Evolutionary conservation across 306 rosid genomes (phyloP).

Genomic region (Cicer chorassanicum): DNA sequence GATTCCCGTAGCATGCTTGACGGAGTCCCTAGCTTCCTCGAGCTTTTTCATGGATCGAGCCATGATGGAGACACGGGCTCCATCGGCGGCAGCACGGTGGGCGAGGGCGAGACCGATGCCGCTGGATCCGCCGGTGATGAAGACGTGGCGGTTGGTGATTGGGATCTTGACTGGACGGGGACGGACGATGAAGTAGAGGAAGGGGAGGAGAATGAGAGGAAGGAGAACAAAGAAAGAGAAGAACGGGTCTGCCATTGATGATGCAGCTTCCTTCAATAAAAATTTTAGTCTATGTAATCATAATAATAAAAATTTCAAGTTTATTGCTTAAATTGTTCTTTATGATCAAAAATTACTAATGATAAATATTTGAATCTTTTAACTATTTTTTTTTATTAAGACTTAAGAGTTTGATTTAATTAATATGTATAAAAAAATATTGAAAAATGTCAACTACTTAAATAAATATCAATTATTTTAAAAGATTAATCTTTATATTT

Average conservation of each 20-base stretch:
- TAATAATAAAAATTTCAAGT: neutral
- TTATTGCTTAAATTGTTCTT: too few relatives aligned
- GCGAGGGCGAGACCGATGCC: conserved; percentile 97
- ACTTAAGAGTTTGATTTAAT: too few relatives aligned
- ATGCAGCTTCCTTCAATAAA: neutral
- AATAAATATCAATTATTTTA: too few relatives aligned
- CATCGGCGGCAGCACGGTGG: conserved; percentile 77
- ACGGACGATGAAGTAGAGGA: conserved; percentile 66
- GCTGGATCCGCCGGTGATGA: conserved; percentile 95
- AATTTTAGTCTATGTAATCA: too few relatives aligned
- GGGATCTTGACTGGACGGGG: conserved; percentile 74
- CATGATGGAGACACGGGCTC: conserved; percentile 85
- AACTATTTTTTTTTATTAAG: too few relatives aligned
- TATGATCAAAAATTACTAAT: too few relatives aligned
- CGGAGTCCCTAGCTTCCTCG: conserved; percentile 64
- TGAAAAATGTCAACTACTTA: too few relatives aligned
- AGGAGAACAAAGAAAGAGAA: conserved; percentile 54
- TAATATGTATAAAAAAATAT: too few relatives aligned
- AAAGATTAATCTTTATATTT: too few relatives aligned
- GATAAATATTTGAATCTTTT: too few relatives aligned
- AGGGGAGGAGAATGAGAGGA: conserved; percentile 52
- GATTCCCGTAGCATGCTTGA: conserved; percentile 74
- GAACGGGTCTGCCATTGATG: conserved; percentile 65
- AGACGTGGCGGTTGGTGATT: conserved; percentile 83
- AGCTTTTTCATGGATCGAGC: conserved; percentile 73